Evolutionary conservation across 1,284 basidiomycete genomes (phyloP).

Genomic region (Trichosporon asahii): DNA sequence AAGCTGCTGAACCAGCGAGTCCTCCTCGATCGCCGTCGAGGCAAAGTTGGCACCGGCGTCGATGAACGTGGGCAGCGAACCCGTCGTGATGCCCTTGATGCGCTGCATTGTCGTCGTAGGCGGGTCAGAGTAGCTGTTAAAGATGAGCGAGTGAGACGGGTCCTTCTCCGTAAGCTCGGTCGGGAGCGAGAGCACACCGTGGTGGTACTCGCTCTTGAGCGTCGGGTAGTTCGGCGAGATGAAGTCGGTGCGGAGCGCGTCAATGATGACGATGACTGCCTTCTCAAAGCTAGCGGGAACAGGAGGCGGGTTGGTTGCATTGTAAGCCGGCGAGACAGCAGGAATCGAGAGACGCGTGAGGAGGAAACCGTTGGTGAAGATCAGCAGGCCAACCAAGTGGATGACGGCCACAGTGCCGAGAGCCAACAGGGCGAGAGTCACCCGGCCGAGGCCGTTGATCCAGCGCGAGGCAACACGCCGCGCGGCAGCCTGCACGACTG

Average conservation of each 20-base stretch:
- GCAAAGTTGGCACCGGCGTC: conserved; percentile 91
- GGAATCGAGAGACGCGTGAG: conserved; percentile 75
- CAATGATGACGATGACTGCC: conserved; percentile 82
- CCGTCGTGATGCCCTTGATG: conserved; percentile 92
- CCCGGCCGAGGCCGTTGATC: conserved; percentile 34
- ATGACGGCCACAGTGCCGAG: conserved; percentile 60
- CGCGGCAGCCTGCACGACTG: conserved; percentile 16
- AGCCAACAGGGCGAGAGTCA: conserved; percentile 54
- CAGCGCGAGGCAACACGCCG: conserved; percentile 25
- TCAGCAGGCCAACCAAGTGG: conserved; percentile 55
- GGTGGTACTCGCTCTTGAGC: conserved; percentile 67
- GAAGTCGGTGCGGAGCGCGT: conserved; percentile 93
- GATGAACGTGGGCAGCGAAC: conserved; percentile 92
- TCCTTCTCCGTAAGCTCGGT: conserved; percentile 61
- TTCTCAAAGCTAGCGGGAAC: conserved; percentile 67
- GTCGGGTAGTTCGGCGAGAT: conserved; percentile 63
- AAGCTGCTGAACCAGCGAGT: conserved; percentile 67
- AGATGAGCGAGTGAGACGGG: conserved; percentile 74
- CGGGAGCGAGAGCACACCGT: conserved; percentile 78
- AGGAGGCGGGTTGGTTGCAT: conserved; percentile 49
- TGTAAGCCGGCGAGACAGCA: conserved; percentile 53
- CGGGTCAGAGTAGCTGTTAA: conserved; percentile 86
- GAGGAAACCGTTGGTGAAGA: conserved; percentile 86
- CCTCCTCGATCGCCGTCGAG: conserved; percentile 78
- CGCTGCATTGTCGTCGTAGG: conserved; percentile 94